Base-by-base conservation (phyloP, 129 eudicot genomes). In the Heracleum sosnowskyi region DNA sequence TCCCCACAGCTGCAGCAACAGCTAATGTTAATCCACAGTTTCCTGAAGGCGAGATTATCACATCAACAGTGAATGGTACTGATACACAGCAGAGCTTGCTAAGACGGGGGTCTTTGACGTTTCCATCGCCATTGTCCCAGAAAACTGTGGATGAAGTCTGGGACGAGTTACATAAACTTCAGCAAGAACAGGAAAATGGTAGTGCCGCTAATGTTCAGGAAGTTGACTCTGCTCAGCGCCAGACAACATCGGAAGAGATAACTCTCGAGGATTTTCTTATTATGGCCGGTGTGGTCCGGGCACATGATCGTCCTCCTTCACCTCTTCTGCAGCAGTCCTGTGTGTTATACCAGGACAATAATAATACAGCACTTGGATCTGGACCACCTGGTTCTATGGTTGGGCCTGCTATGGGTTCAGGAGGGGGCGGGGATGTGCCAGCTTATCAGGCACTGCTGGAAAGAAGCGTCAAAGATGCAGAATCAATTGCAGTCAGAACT, bases 91-190 rank as follows among this genome's bases (percentile, higher is more conserved):
- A 79, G 9, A 91, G 89, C 80, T 79, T 93, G 69, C 39, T 87
- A 18, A 86, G 96, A 77, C 98, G 91, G 49, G 98, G 90, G 24
- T 92, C 97, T 34, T 73, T 91, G 36, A 85, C 88, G 36, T 84
- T 91, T 44, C 91, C 91, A 2, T 81, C 87, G 7, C 87, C 87
- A 9, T 72, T 91, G 24, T 89, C 89, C 49, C 79, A 84, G 76
- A 87, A 91, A 69, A 91, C 97, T 0, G 97, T 91, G 11, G 97
- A 93, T 3, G 93, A 93, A 79, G 96, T 93, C 8, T 89, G 98
- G 98, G 84, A 90, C 0, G 97, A 88, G 77, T 91, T 93, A 72
- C 97, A 91, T 73, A 84, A 79, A 76, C 78, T 74, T 29, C 90
- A 80, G 69, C 82, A 80, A 34, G 82, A 80, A 2, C 88, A 62